These are phyloP conservation scores for Irpex rosettiformis DNA, from an alignment of 1,284 basidiomycete genomes.

Conservation along the genomic window DNA sequence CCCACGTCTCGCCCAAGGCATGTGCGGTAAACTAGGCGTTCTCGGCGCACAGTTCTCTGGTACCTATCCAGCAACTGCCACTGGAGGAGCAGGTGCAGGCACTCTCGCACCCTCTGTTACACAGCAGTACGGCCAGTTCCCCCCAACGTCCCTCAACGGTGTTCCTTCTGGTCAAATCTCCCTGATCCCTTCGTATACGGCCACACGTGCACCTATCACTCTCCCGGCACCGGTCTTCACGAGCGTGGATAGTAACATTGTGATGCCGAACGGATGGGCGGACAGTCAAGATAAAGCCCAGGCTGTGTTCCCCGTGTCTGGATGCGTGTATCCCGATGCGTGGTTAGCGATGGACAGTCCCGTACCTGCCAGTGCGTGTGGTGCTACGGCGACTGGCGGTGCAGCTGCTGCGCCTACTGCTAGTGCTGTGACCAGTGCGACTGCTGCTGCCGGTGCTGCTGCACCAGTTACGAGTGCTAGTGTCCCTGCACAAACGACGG, in stretches of 20 bases:
- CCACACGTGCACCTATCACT: constrained; percentile 59
- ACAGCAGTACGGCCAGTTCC: constrained; percentile 48
- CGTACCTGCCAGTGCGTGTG: constrained; percentile 22
- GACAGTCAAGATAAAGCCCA: constrained; percentile 52
- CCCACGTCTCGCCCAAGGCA: constrained; percentile 66
- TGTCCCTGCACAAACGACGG: neutral
- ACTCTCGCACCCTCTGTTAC: constrained; percentile 48
- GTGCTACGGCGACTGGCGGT: constrained; percentile 8
- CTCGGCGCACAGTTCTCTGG: constrained; percentile 48
- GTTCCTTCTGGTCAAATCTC: constrained; percentile 36
- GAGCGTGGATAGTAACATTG: constrained; percentile 29
- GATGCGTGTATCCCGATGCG: constrained; percentile 63
- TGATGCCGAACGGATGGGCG: constrained; percentile 60
- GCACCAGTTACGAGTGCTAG: neutral
- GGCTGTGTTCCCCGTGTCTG: constrained; percentile 55
- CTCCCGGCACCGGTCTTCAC: constrained; percentile 59
- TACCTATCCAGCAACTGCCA: constrained; percentile 66
- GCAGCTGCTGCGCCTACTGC: neutral
- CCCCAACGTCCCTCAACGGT: constrained; percentile 49
- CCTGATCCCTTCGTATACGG: constrained; percentile 65
- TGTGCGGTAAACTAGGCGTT: constrained; percentile 56
- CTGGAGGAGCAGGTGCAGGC: constrained; percentile 73
- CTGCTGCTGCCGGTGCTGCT: neutral
- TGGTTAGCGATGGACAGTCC: constrained; percentile 30
- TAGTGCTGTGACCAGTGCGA: neutral